phyloP scores from a whole-genome alignment of 1,284 basidiomycete species.

The Marasmius tenuissimus region DNA sequence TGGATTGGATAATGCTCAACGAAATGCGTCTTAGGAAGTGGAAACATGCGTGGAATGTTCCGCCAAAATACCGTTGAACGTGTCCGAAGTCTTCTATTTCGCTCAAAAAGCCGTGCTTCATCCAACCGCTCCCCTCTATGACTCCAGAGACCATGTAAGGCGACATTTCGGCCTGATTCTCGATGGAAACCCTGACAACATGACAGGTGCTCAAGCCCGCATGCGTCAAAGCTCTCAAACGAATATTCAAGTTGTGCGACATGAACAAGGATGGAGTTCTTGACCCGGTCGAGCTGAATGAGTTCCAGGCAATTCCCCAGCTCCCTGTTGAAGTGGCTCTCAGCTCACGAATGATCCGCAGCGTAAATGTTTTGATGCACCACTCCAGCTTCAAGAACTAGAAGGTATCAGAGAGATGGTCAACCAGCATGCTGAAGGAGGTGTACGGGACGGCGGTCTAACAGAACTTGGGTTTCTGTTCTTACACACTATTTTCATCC shows the following conservation, averaged over 20 bases:
- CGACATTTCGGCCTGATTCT: slow-evolving; percentile 6
- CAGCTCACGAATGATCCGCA: slow-evolving; percentile 28
- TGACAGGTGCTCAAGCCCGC: slow-evolving; percentile 88
- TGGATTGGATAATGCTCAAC: slow-evolving; percentile 4
- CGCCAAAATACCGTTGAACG: slow-evolving; percentile 86
- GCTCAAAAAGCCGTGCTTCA: slow-evolving; percentile 98
- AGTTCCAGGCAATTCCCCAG: slow-evolving; percentile 78
- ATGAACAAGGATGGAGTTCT: slow-evolving; percentile 92
- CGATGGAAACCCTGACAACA: slow-evolving; percentile 4
- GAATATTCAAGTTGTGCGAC: slow-evolving; percentile 97
- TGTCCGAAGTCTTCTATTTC: slow-evolving; percentile 99
- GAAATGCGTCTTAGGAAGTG: slow-evolving; percentile 68
- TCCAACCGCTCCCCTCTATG: slow-evolving; percentile 96
- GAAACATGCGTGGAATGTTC: slow-evolving; percentile 72
- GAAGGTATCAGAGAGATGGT: slow-evolving; percentile 91
- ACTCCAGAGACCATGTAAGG: slow-evolving; percentile 89
- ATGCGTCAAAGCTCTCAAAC: slow-evolving; percentile 83
- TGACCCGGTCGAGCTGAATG: slow-evolving; percentile 90
- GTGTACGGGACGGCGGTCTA: slow-evolving; percentile 73
- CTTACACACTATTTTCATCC: slow-evolving; percentile 96
- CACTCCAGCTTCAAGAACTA: slow-evolving; percentile 89
- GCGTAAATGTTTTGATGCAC: slow-evolving; percentile 94
- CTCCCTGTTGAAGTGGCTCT: neutral
- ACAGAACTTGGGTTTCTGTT: slow-evolving; percentile 95
- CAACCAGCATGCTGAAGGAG: slow-evolving; percentile 68